Base-by-base conservation (phyloP, 2,329 filamentous ascomycete genomes). In the Pezicula carpinea region DNA sequence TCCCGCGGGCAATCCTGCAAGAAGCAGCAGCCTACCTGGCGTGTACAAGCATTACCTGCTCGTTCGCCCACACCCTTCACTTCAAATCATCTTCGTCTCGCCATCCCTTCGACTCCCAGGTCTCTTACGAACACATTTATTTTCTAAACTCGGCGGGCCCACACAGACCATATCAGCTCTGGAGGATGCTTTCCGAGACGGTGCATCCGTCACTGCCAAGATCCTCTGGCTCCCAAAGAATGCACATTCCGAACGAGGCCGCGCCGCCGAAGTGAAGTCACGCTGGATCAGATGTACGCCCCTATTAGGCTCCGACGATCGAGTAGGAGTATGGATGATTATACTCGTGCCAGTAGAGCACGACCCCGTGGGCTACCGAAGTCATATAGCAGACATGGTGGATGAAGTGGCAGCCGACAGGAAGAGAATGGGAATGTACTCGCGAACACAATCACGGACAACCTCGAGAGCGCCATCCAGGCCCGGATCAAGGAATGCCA, bases 241-340 rank as follows among this genome's bases (percentile, higher is more conserved):
- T 19, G 47, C 44, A 3, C 38, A 40, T n/a, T 33, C 41, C 8
- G 52, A 53, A 10, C 17, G 42, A 61, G 18, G 38, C 13, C 68
- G 72, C 63, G 23, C 50, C 17, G 41, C 63, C 66, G 18, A 84
- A 82, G 1, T 73, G 80, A 23, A 75, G 75, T 39, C 49, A 34
- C 75, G 84, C 35, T 89, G 83, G 83, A 85, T 89, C 22, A 85
- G 89, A 62, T 86, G 83, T 59, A 89, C 85, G 23, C 85, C 86
- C 1, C 66, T 89, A 4, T 65, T 86, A 2, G 84, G 84, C 2
- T 72, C 74, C 22, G 81, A 82, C 52, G 81, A 82, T 4, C 69
- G 76, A 6, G 78, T 89, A 0, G 86, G 86, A 5, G 84, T 88
- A 0, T 89, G 85, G 85, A 86, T 89, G 81, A 74, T 89, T 2